Conservation (phyloP, 2,329 filamentous ascomycete species). For the Xylariaceae sp. region DNA sequence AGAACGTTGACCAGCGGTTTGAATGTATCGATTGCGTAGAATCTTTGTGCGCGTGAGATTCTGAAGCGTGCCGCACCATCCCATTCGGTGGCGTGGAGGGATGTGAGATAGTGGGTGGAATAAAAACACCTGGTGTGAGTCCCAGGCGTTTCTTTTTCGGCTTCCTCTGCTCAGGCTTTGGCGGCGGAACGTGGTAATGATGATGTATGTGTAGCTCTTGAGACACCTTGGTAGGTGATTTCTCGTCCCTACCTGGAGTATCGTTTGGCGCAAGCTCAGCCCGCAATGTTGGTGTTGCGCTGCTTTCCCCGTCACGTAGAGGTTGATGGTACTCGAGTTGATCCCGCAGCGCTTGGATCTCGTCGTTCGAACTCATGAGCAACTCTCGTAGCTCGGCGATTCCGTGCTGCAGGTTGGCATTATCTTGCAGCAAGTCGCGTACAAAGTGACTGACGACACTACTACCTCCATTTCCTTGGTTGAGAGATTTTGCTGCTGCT, state of each 20-base stretch:
- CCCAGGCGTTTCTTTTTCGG: conserved; percentile 69
- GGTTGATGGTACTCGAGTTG: conserved; percentile 79
- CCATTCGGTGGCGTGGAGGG: conserved; percentile 40
- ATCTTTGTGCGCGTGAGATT: conserved; percentile 44
- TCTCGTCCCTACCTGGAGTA: conserved; percentile 22
- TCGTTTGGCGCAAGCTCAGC: conserved; percentile 64
- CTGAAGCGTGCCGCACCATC: conserved; percentile 35
- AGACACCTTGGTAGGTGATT: conserved; percentile 42
- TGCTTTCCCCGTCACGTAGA: conserved; percentile 40
- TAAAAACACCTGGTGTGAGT: conserved; percentile 58
- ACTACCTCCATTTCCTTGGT: conserved; percentile 54
- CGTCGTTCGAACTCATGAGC: conserved; percentile 86
- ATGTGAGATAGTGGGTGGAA: conserved; percentile 43
- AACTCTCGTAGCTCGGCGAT: conserved; percentile 89
- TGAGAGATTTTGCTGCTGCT: conserved; percentile 65
- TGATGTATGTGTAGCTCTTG: conserved; percentile 90
- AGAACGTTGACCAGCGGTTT: conserved; percentile 63
- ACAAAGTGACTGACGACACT: conserved; percentile 93
- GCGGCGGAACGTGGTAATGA: conserved; percentile 71
- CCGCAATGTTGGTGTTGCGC: conserved; percentile 54
- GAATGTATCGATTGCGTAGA: conserved; percentile 35
- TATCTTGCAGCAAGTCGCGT: conserved; percentile 90
- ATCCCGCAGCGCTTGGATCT: conserved; percentile 82
- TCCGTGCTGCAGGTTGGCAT: conserved; percentile 86
- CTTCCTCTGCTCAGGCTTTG: conserved; percentile 58